Conservation (phyloP, 78 protist species). For the Guillardia theta region DNA sequence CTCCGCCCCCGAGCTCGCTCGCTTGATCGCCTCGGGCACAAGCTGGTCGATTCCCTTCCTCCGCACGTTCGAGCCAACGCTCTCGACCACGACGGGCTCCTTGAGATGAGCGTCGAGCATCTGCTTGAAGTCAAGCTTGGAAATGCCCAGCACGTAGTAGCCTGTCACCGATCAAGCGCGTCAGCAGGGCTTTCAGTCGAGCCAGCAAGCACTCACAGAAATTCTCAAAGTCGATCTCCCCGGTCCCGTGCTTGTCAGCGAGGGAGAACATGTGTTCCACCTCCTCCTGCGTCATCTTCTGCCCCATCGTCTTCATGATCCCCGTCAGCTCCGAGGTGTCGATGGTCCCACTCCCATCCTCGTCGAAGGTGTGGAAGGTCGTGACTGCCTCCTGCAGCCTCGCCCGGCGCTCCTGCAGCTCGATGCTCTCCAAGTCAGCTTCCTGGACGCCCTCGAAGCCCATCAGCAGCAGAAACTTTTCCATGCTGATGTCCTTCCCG, state of each 20-base stretch:
- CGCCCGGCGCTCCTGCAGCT: neutral
- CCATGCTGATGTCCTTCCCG: neutral
- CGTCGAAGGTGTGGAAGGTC: neutral
- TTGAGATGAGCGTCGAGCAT: neutral
- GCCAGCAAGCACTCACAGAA: neutral
- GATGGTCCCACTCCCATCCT: neutral
- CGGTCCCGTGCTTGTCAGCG: neutral
- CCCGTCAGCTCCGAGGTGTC: neutral
- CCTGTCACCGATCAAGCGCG: neutral
- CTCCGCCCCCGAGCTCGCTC: neutral
- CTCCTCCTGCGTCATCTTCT: neutral
- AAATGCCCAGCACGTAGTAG: neutral
- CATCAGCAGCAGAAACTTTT: neutral
- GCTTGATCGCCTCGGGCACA: neutral
- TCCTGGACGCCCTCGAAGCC: neutral
- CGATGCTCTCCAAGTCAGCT: neutral
- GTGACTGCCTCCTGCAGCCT: neutral
- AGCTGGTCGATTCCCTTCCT: neutral
- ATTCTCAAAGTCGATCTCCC: conserved; percentile 1
- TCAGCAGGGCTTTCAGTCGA: neutral
- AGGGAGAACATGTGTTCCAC: neutral
- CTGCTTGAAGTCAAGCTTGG: neutral
- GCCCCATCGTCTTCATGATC: neutral
- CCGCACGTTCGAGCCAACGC: neutral
- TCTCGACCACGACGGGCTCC: neutral